These are phyloP conservation scores for Coniochaeta sp. DNA, from an alignment of 2,329 filamentous ascomycete genomes.

Conservation along the genomic window DNA sequence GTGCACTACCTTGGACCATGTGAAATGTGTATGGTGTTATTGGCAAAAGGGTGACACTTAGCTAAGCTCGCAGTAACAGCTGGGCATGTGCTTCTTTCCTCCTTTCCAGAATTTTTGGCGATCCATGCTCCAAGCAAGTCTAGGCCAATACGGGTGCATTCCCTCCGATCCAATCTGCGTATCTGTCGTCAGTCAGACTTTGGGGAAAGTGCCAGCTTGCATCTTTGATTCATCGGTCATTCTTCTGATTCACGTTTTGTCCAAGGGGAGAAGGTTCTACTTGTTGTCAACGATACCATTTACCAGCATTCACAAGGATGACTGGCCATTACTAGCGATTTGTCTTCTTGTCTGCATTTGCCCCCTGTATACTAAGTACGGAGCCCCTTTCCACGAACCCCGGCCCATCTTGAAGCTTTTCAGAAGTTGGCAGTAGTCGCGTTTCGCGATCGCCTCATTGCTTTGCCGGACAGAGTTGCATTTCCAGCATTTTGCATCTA, in stretches of 20 bases:
- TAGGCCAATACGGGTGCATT: neutral
- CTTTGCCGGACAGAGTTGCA: neutral
- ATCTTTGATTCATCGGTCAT: neutral
- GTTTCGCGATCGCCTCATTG: neutral
- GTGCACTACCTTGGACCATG: too few relatives aligned
- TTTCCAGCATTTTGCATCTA: neutral
- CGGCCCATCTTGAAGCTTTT: neutral
- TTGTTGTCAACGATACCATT: neutral
- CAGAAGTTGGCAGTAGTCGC: neutral
- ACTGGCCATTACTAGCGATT: constrained; percentile 3
- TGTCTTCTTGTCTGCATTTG: constrained; percentile 1
- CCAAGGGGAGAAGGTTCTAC: neutral
- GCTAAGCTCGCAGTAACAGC: too few relatives aligned
- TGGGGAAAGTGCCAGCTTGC: neutral
- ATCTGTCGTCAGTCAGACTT: neutral
- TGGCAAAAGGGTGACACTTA: too few relatives aligned
- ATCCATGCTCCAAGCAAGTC: neutral
- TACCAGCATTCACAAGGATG: neutral
- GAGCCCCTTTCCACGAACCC: neutral
- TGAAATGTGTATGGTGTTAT: too few relatives aligned
- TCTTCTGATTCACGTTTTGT: neutral
- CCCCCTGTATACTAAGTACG: constrained; percentile 1
- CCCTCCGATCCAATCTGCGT: neutral
- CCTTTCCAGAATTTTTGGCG: neutral
- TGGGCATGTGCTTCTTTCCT: too few relatives aligned